Evolutionary conservation across 768 basidiomycete species (phyloP), one percentile per base, ranked within the genome.

Genomic region (Tylopilus felleus): DNA sequence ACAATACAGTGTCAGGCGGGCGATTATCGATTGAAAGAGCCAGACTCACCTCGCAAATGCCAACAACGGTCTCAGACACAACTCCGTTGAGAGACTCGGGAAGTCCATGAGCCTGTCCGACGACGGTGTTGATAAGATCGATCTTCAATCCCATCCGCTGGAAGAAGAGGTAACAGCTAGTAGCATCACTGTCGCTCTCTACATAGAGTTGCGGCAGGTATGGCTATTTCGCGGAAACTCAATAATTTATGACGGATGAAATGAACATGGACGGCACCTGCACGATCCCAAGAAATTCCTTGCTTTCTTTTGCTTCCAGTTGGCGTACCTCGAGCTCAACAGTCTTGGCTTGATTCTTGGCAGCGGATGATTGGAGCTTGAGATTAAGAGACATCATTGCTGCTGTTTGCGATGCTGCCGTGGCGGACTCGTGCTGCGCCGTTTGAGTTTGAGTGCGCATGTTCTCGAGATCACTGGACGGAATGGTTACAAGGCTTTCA

Each of bases 371-470:
- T 69, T 98, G 96, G 6, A 99, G 79, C 68, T 92, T 97, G 69
- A 97, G 80, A 69, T 98, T 98, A 49, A 97, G 77, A 43, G 93
- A 93, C 80, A 98, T 86, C 77, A 98, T 87, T 3, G 90, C 89
- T 3, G 95, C 95, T 0, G 91, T 88, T 64, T 98, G 94, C 1
- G 87, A 90, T 14, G 83, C 86, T 16, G 92, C 89, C 0, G 84
- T 83, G 1, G 88, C 87, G 3, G 90, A 90, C 66, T 94, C 90
- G 25, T 80, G 79, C 61, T 92, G 89, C 1, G 89, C 90, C 0
- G 85, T 87, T 64, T 91, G 88, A 4, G 93, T 93, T 66, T 94
- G 87, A 14, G 86, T 75, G 29, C 93, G 89, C 5, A 98, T 79
- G 17, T 72, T 72, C 47, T 96, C 92, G 47, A 98, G 83, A 60